Evolutionary conservation across 306 rosid genomes (phyloP).

Genomic region (Cucurbita ficifolia): DNA sequence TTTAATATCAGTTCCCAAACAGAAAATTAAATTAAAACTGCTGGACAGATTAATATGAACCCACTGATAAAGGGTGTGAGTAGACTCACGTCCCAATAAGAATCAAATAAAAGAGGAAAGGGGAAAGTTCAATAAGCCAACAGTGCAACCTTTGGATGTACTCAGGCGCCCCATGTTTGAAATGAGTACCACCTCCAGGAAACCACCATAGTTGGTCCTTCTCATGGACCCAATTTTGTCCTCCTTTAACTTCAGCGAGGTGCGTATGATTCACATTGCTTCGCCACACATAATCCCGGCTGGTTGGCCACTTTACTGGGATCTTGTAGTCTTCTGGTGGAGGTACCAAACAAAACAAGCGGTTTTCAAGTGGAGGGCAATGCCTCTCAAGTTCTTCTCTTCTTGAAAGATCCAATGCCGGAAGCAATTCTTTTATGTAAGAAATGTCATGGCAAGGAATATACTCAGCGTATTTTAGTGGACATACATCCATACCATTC

Average conservation of each 20-base stretch:
- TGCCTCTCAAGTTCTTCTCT: constrained; percentile 81
- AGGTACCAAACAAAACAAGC: constrained; percentile 77
- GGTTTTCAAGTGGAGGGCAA: constrained; percentile 66
- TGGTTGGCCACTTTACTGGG: constrained; percentile 78
- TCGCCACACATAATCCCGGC: constrained; percentile 91
- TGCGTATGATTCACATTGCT: constrained; percentile 83
- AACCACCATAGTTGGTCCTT: constrained; percentile 85
- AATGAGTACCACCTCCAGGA: constrained; percentile 99
- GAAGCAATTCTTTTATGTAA: constrained; percentile 36
- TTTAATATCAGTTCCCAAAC: neutral
- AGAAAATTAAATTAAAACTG: neutral
- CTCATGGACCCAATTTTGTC: constrained; percentile 94
- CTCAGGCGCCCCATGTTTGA: constrained; percentile 83
- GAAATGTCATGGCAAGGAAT: constrained; percentile 73
- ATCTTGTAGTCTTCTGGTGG: constrained; percentile 75
- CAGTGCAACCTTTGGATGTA: constrained; percentile 63
- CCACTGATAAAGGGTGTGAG: neutral
- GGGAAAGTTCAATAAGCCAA: neutral
- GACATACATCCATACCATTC: constrained; percentile 65
- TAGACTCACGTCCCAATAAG: neutral
- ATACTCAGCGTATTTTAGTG: constrained; percentile 62
- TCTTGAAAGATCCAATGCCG: constrained; percentile 49
- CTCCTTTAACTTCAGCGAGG: constrained; percentile 91
- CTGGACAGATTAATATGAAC: neutral
- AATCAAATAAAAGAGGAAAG: neutral